Base-by-base conservation (phyloP, 495 filamentous ascomycete species). In the Penicillium crystallinum region DNA sequence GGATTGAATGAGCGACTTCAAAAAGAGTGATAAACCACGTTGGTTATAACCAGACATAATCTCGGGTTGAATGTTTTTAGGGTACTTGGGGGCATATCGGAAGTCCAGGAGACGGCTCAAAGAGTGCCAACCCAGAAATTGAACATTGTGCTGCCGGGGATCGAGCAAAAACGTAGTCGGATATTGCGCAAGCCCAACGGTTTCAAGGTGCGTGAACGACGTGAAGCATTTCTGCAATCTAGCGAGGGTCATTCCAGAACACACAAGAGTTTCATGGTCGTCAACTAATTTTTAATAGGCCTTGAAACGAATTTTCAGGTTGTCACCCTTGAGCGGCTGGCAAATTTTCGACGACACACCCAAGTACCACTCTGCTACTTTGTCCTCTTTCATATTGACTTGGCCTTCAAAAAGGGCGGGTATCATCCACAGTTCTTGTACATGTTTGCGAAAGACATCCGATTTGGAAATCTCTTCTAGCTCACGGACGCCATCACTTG, bases 341-440 rank as follows among this genome's bases (percentile, higher is more conserved):
- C 38, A 40, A 23, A 18, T 40, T 22, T n/a, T 41, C 38, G 38
- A 41, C 8, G 38, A 41, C 11, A 41, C 38, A 7, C 11, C 21
- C 3, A 41, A n/a, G n/a, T n/a, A n/a, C n/a, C n/a, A n/a, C 7
- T 41, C 38, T 3, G 4, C 11, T 4, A 41, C 25, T 2, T 11
- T n/a, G 7, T 14, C 19, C 25, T 41, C 38, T 11, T 29, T 14
- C 4, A 5, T 3, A 19, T 3, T 9, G 12, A 25, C 21, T 0
- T 0, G 9, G 10, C 45, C 45, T 0, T 37, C 45, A 25, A 49
- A 39, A 6, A 49, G 2, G 15, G 46, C 27, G 17, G 46, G 46
- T n/a, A 49, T 49, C 36, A 49, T 49, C 46, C 35, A 49, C 12
- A 49, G 27, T 4, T 40, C 22, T 22, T 19, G 35, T 19, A 49